Base-by-base conservation (phyloP, 352 stramenopile genomes). In the Pythium plurisporium region DNA sequence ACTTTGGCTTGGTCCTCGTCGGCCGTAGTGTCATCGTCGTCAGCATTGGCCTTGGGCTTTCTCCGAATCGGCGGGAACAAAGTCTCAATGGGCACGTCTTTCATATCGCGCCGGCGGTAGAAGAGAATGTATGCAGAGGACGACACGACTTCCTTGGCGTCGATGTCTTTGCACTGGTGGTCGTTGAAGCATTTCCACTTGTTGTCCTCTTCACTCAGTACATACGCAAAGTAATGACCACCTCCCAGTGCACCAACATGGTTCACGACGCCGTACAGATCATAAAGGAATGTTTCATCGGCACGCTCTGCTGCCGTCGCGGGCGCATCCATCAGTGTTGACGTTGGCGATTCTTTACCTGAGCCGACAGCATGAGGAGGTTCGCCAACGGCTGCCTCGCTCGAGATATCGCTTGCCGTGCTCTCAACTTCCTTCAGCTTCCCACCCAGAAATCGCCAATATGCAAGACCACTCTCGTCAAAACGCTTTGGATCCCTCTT, bases 101-200 rank as follows among this genome's bases (percentile, higher is more conserved):
- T 70, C 27, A 74, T 87, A 41, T 96, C 85, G 8, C 84, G 78
- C 37, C 86, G 76, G 9, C 71, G 75, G 70, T 97, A 97, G 64
- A 97, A 97, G 33, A 97, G 66, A 37, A 97, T 91, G 44, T 97
- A 97, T 29, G 90, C 90, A 3, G 85, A 91, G 4, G 83, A 82
- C 9, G 73, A 91, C 5, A 95, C 76, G 11, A 96, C 86, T 55
- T 96, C 84, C 17, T 87, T 81, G 9, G 87, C 81, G 56, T 93
- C 82, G 30, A 97, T 90, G 25, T 94, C 79, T 58, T 88, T 91
- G 71, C 76, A 96, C 62, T 86, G 81, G 59, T 86, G 91, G 73
- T 99, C 97, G 61, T 99, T 99, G 69, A 99, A 99, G 66, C 96
- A 95, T 59, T 98, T 97, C 97, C 97, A 99, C 65, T 98, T 97